Percentiles rank a stretch among this genome's conserved stretches.
Evolutionary conservation across 2,329 filamentous ascomycete genomes (phyloP).

Genomic region (Epichloe festucae): DNA sequence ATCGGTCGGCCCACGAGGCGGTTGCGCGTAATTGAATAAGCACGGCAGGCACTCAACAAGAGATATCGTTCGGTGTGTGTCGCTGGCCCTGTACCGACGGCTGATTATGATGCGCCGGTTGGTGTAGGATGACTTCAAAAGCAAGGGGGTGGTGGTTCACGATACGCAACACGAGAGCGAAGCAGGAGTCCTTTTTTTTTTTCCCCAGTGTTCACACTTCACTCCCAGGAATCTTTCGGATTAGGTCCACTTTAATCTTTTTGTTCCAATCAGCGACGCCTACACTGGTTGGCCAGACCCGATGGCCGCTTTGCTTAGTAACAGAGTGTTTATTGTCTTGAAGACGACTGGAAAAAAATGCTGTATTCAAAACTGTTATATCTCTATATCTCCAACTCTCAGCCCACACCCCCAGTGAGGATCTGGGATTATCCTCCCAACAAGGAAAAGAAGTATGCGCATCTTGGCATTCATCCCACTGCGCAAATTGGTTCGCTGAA

Average conservation of each 20-base stretch:
- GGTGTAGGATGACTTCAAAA: neutral
- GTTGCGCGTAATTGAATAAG: neutral
- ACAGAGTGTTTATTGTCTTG: neutral
- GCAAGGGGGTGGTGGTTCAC: neutral
- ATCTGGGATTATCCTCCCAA: no score
- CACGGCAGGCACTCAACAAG: neutral
- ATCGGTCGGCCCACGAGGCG: neutral
- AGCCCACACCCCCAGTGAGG: no score
- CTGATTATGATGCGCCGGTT: conserved; percentile 1
- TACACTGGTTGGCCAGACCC: neutral
- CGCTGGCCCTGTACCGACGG: neutral
- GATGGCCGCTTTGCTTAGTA: neutral
- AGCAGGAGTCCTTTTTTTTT: neutral
- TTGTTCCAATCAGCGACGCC: neutral
- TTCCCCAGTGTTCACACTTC: neutral
- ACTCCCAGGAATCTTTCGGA: neutral
- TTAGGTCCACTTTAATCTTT: neutral
- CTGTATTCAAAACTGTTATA: no score
- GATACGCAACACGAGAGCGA: neutral
- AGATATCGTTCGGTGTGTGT: neutral
- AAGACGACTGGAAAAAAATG: no score
- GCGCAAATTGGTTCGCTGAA: conserved; percentile 13
- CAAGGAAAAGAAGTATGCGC: no score
- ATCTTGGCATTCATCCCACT: neutral
- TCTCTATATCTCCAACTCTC: no score